Base-by-base conservation (phyloP, 2,329 filamentous ascomycete species). In the Alternaria gaisen region DNA sequence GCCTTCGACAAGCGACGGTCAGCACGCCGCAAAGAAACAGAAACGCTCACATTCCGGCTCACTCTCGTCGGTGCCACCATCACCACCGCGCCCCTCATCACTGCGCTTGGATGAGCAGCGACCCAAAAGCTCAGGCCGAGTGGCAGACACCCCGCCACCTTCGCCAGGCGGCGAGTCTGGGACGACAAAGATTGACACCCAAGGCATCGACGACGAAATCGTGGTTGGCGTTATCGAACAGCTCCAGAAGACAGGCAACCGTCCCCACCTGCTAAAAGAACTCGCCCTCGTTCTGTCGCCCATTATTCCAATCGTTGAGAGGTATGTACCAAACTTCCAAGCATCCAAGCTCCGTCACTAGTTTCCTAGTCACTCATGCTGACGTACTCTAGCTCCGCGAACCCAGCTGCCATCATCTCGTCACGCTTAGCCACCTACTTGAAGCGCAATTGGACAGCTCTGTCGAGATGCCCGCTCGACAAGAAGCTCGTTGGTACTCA, bases 211-310 rank as follows among this genome's bases (percentile, higher is more conserved):
- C 76, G 95, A 99, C 79, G 93, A 97, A 74, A 97, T 99, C 71
- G 94, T 99, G 53, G 90, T 96, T 76, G 93, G 89, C 16, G 93
- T 96, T 50, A 92, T 98, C 72, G 82, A 92, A 70, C 93, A 97
- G 80, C 84, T 99, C 57, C 90, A 97, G 79, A 91, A 91, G 77
- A 96, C 94, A 1, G 91, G 89, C 63, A 99, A 99, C 80, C 87
- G 94, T 56, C 95, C 95, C 57, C 94, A 97, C 80, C 85, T 98
- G 30, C 93, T 98, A 65, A 97, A 97, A 81, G 94, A 98, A 80
- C 86, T 99, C 47, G 93, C 94, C 54, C 87, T 89, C 14, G 87
- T 96, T 53, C 85, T 98, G 61, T 88, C 91, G 69, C 87, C 88
- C 63, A 88, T 88, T 63, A 90, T 97, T 66, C 88, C 90, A 61